Evolutionary conservation across 73 alveolate species (phyloP), one percentile per base, ranked within the genome.

Genomic region (Durusdinium trenchii): DNA sequence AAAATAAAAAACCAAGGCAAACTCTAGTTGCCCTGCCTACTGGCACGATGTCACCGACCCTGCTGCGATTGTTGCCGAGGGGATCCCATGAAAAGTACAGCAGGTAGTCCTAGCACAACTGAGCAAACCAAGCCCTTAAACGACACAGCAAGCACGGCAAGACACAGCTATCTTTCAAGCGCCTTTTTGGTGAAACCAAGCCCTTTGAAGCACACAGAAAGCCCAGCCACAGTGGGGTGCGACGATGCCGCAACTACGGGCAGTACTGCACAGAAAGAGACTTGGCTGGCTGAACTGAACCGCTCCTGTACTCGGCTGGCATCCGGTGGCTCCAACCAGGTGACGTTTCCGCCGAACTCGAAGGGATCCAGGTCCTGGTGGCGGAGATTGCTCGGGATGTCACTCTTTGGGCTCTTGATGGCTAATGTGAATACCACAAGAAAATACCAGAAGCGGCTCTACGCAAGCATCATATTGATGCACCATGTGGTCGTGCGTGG

Each of bases 281-380:
- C 73, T 62, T 62, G 40, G 18, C 32, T 35, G 16, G 18, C 32
- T 62, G 7, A 18, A n/a, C 12, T n/a, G 23, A 10, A 3, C 32
- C 1, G 79, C 61, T 47, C 97, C 97, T 91, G 97, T 43, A 91
- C 97, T 32, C 97, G 97, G 20, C 40, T 57, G 87, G 97, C 81
- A 43, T 69, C 97, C 43, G 60, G 16, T 3, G 97, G 97, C 60
- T 67, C 89, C 69, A 35, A 52, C 97, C 97, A 91, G 35, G 97
- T 69, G 57, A 67, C 97, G 57, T 91, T 91, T 23, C 97, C 97
- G 40, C 97, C 97, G 36, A 91, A 91, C 97, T 91, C 97, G 60
- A 48, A 54, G 46, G 97, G 97, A 18, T 91, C 97, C 61, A 91
- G 45, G 54, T 91, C 97, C 97, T 91, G n/a, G 62, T 14, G 54